Evolutionary conservation across 345 rosid genomes (phyloP), one percentile per base, ranked within the genome.

Genomic region (Murraya paniculata): DNA sequence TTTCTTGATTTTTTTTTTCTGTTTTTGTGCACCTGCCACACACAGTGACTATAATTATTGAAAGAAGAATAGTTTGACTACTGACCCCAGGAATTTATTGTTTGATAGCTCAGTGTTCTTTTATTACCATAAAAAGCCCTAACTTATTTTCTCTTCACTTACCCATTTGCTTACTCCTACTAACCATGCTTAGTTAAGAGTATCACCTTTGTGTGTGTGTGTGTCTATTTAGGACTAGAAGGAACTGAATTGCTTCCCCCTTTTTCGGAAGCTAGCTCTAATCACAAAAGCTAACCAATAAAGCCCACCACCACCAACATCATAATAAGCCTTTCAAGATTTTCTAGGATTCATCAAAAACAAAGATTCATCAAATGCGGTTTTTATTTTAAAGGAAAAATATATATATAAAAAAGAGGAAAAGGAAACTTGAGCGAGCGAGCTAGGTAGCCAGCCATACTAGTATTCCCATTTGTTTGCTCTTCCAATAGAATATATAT

Each of bases 271-370:
- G 71, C 77, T 71, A 76, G 64, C 67, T 55, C 55, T 30, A 33
- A 45, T 59, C 72, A 36, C 77, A 38, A 73, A 69, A 56, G 75
- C 57, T 57, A 22, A 71, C 39, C 24, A 35, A 82, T 76, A 76
- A 77, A 45, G 50, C 50, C 50, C 50, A 45, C 27, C 75, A 59
- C 71, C 79, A 62, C 56, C 59, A 72, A 61, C 68, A 84, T 80
- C 84, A 83, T 74, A 64, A 71, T 74, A 64, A 71, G 50, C 83
- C 83, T 86, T 83, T 79, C 76, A 80, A 80, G 78, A 65, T 75
- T 64, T 81, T 84, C 82, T 82, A 79, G 87, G 83, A 76, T 81
- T 82, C 73, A 79, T 81, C 77, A 79, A 74, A 81, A 69, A 18
- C 27, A 69, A 69, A 31, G 9, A 18, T 16, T 35, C 50, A 45